These are phyloP conservation scores for Globisporangium carolinianum DNA, from an alignment of 352 stramenopile species.

Conservation along the genomic window DNA sequence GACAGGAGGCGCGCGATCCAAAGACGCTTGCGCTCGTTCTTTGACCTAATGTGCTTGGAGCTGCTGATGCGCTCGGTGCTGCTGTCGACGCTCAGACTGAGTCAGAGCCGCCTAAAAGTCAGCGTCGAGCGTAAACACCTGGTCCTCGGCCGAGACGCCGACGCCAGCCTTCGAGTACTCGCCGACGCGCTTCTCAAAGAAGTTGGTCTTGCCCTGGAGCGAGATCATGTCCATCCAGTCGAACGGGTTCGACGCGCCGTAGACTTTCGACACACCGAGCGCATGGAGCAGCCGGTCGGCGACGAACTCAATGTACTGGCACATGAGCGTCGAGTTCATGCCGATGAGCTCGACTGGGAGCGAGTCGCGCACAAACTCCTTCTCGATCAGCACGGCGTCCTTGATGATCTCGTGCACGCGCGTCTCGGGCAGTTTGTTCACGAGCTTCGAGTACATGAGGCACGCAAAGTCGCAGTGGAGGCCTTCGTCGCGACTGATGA, in stretches of 20 bases:
- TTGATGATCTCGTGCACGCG: constrained; percentile 94
- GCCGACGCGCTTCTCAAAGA: constrained; percentile 97
- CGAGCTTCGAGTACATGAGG: constrained; percentile 96
- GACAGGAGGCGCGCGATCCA: not conserved
- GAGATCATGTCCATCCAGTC: constrained; percentile 99
- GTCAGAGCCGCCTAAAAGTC: constrained; percentile 78
- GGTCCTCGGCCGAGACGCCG: constrained; percentile 80
- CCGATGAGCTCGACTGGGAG: constrained; percentile 98
- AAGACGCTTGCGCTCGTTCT: not conserved
- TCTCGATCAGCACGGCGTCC: constrained; percentile 95
- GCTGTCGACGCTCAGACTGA: not conserved
- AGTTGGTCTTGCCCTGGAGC: constrained; percentile 97
- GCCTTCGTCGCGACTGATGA: constrained; percentile 98
- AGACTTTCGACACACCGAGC: constrained; percentile 91
- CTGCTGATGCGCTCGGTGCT: too few relatives aligned
- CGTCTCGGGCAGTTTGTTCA: constrained; percentile 93
- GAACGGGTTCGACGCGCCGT: constrained; percentile 94
- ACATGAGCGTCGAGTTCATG: constrained; percentile 98
- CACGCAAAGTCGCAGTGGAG: constrained; percentile 99
- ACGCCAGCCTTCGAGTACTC: constrained; percentile 99
- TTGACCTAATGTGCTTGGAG: not conserved
- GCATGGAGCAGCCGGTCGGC: constrained; percentile 93
- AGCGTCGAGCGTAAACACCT: constrained; percentile 91
- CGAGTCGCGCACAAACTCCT: constrained; percentile 96
- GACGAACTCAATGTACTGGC: constrained; percentile 99